phyloP scores from a whole-genome alignment of 306 rosid species.

The Citrullus mucosospermus region DNA sequence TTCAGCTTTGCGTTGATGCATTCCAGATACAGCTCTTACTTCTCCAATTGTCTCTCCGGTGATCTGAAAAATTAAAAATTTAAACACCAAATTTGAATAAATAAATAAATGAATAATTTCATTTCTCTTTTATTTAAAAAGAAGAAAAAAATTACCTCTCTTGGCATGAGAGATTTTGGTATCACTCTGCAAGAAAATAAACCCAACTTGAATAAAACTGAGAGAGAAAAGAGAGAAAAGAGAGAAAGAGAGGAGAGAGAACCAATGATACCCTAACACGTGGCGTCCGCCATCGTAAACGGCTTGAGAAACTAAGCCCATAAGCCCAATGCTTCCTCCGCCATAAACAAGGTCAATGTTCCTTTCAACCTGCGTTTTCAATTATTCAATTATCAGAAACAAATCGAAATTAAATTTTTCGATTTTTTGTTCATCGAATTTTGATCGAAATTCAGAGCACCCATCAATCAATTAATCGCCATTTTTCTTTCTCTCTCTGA shows the following conservation, averaged over 20 bases:
- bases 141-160: slow-evolving; percentile 42
- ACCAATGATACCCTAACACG: slow-evolving; percentile 59
- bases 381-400: background rate
- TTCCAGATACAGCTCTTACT: slow-evolving; percentile 69
- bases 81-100: background rate
- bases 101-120: background rate
- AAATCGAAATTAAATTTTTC: background rate
- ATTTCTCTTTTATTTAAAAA: background rate
- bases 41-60: slow-evolving; percentile 84
- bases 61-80: slow-evolving; percentile 24
- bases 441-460: background rate
- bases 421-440: background rate
- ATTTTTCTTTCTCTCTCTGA: background rate
- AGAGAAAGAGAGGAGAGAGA: no score
- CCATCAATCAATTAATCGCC: background rate
- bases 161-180: slow-evolving; percentile 78
- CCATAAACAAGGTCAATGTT: slow-evolving; percentile 94
- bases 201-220: background rate
- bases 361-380: slow-evolving; percentile 57
- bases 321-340: slow-evolving; percentile 93
- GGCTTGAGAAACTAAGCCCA: slow-evolving; percentile 85
- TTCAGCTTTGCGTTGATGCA: slow-evolving; percentile 98
- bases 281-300: slow-evolving; percentile 94
- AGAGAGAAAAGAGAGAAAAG: background rate
- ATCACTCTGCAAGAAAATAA: slow-evolving; percentile 46